Percentiles rank a stretch among this genome's conserved stretches.
These are phyloP conservation scores for Kickxella alabastrina DNA, from an alignment of 192 early-diverging fungal genomes.

Conservation along the genomic window DNA sequence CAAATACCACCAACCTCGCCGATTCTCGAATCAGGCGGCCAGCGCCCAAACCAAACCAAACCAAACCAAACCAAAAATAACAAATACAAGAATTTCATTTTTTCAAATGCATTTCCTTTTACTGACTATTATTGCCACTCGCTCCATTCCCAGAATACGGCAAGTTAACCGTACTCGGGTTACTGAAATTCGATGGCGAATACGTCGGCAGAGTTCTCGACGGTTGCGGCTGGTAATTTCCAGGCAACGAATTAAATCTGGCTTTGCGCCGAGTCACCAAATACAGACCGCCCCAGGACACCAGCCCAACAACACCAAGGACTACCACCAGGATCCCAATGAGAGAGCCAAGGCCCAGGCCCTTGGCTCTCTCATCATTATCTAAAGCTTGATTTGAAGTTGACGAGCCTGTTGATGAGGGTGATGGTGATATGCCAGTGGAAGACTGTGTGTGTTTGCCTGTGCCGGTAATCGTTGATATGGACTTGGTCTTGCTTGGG, in stretches of 20 bases:
- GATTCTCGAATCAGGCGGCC: too few relatives aligned
- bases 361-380: too few relatives aligned
- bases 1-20: too few relatives aligned
- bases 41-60: too few relatives aligned
- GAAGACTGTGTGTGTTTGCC: too few relatives aligned
- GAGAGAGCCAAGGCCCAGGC: neutral
- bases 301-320: slow-evolving; percentile 2
- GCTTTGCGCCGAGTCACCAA: neutral
- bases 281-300: slow-evolving; percentile 7
- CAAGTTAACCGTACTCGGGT: slow-evolving; percentile 1
- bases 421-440: neutral
- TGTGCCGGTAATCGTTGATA: neutral
- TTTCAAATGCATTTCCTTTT: too few relatives aligned
- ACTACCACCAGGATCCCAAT: neutral
- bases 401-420: slow-evolving; percentile 19
- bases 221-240: neutral
- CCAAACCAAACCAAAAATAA: too few relatives aligned
- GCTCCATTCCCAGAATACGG: slow-evolving; percentile 1
- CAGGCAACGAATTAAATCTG: neutral
- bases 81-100: too few relatives aligned
- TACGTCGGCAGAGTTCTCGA: slow-evolving; percentile 1
- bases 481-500: too few relatives aligned
- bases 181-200: neutral
- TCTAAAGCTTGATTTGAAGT: slow-evolving; percentile 6
- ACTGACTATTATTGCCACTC: too few relatives aligned